A percentile compares a stretch with the other conserved stretches of the same genome.
These are phyloP conservation scores for Lumnitzera racemosa DNA, from an alignment of 345 rosid genomes.

Conservation along the genomic window DNA sequence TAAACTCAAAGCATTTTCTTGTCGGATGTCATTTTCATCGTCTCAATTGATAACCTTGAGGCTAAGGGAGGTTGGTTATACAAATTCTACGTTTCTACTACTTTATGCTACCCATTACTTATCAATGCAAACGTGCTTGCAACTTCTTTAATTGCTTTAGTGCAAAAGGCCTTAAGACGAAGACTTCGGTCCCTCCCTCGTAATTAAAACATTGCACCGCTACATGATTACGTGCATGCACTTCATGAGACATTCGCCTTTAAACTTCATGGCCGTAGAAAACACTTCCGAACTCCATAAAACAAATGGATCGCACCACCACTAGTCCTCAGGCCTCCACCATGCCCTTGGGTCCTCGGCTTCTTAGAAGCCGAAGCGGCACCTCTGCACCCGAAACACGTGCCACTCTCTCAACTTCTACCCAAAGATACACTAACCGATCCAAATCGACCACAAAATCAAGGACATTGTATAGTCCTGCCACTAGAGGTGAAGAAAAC, in stretches of 20 bases:
- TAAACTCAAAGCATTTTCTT: too few species aligned
- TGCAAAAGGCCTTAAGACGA: too few species aligned
- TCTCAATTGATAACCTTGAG: too few species aligned
- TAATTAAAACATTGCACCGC: too few species aligned
- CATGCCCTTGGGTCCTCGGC: conserved; percentile 12
- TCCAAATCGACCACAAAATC: conserved; percentile 39
- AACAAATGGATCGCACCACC: not conserved
- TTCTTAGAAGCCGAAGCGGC: conserved; percentile 41
- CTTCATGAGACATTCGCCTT: not conserved
- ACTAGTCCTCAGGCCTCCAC: not conserved
- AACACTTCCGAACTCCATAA: not conserved
- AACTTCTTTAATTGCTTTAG: too few species aligned
- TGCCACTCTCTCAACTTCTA: not conserved
- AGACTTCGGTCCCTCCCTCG: too few species aligned
- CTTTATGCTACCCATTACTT: too few species aligned
- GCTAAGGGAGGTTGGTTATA: too few species aligned
- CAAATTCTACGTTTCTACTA: too few species aligned
- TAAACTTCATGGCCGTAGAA: not conserved
- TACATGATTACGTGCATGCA: too few species aligned
- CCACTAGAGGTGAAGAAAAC: conserved; percentile 6
- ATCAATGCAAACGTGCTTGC: too few species aligned
- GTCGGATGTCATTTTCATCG: too few species aligned
- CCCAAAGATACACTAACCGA: conserved; percentile 18
- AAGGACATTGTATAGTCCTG: conserved; percentile 8
- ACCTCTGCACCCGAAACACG: conserved; percentile 13